A percentile compares a stretch with the other conserved stretches of the same genome.
Conservation (phyloP, 148 eudicot genomes). For the Diospyros kaki region DNA sequence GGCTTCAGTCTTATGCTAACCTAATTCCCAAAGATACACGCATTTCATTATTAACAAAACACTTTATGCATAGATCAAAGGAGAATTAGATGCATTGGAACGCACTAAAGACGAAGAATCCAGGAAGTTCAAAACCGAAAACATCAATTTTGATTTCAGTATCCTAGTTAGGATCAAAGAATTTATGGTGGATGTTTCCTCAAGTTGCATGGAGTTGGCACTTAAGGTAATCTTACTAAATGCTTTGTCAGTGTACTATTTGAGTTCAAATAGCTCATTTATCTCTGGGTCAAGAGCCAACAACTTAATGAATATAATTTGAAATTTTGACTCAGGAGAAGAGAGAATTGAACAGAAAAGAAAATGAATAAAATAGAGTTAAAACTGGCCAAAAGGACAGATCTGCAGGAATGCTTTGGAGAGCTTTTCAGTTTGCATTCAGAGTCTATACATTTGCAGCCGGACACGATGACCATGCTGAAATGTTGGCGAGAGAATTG, state of each 20-base stretch:
- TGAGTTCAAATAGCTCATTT: too few relatives aligned
- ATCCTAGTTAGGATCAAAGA: constrained; percentile 68
- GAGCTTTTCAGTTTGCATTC: constrained; percentile 76
- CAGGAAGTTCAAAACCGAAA: constrained; percentile 64
- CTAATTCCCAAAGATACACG: neutral
- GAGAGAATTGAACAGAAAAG: constrained; percentile 39
- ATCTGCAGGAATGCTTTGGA: constrained; percentile 62
- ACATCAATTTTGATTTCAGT: constrained; percentile 69
- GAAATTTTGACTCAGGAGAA: constrained; percentile 37
- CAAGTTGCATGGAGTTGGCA: constrained; percentile 81
- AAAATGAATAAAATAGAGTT: constrained; percentile 23
- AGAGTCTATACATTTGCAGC: constrained; percentile 78
- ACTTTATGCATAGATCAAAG: constrained; percentile 39
- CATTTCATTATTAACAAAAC: neutral
- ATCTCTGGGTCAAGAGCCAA: too few relatives aligned
- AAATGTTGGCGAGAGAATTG: constrained; percentile 57
- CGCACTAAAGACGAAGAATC: constrained; percentile 76
- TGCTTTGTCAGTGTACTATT: too few relatives aligned
- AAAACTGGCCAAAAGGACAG: constrained; percentile 43
- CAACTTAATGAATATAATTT: neutral
- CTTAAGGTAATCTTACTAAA: constrained; percentile 40
- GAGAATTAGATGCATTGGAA: constrained; percentile 61
- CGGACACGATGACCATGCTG: constrained; percentile 84
- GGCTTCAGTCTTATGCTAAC: neutral
- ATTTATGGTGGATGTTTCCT: constrained; percentile 75